These are phyloP conservation scores for Magnaporthiopsis poae DNA, from an alignment of 2,329 filamentous ascomycete genomes.

Conservation along the genomic window DNA sequence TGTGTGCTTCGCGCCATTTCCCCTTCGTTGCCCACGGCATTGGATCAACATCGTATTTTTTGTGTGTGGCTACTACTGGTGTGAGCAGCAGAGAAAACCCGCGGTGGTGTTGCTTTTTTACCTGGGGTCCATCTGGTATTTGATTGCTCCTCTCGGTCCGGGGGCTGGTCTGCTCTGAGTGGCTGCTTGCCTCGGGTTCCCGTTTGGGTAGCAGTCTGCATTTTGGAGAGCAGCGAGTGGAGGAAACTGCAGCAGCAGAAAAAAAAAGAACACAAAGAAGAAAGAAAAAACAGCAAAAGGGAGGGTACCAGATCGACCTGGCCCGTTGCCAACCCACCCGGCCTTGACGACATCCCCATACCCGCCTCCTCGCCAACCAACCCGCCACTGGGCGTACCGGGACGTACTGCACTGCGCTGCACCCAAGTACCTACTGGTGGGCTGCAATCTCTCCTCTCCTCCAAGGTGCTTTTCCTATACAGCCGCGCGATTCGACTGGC, in stretches of 20 bases:
- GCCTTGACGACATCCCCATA: background rate
- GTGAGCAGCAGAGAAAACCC: background rate
- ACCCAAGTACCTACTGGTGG: background rate
- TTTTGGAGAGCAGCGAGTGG: background rate
- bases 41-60: background rate
- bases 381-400: background rate
- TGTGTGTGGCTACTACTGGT: background rate
- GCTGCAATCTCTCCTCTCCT: background rate
- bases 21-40: background rate
- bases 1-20: background rate
- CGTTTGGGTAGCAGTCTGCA: background rate
- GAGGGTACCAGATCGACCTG: background rate
- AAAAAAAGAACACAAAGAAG: background rate
- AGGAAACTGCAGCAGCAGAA: background rate
- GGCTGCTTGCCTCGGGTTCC: background rate
- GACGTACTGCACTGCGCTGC: too few relatives aligned
- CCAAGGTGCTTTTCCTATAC: background rate
- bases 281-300: background rate
- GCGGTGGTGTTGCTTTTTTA: background rate
- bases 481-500: background rate
- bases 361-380: background rate
- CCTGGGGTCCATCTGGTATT: background rate
- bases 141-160: background rate
- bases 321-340: background rate
- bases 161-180: background rate